phyloP scores from a whole-genome alignment of 2,329 filamentous ascomycete species.

The Conoideocrella luteorostrata region DNA sequence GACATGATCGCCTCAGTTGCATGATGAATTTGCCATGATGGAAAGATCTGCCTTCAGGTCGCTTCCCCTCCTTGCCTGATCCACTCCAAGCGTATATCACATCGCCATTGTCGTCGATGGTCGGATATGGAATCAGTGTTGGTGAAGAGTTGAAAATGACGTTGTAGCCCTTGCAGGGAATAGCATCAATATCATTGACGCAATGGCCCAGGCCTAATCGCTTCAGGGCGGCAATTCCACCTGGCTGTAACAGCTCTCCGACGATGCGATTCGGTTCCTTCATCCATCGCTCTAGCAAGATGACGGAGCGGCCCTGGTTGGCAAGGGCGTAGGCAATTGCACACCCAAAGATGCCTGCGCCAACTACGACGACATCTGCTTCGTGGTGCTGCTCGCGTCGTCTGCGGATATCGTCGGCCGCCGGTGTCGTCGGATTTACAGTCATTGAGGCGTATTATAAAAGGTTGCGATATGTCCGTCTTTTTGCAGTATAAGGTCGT shows the following conservation, averaged over 20 bases:
- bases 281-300: constrained; percentile 81
- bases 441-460: no score
- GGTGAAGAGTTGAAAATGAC: constrained; percentile 73
- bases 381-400: constrained; percentile 52
- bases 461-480: no score
- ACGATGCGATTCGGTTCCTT: constrained; percentile 94
- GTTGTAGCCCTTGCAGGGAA: constrained; percentile 79
- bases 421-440: no score
- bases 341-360: constrained; percentile 85
- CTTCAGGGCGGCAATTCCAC: constrained; percentile 74
- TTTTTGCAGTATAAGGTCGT: no score
- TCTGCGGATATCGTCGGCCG: constrained; percentile 33
- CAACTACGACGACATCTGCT: constrained; percentile 83
- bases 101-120: constrained; percentile 42
- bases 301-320: constrained; percentile 82
- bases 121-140: constrained; percentile 74
- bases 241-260: constrained; percentile 89
- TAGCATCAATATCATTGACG: constrained; percentile 81
- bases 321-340: constrained; percentile 78
- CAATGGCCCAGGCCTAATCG: constrained; percentile 76
- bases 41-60: constrained; percentile 68
- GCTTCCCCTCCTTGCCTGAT: constrained; percentile 29
- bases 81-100: constrained; percentile 31
- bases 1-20: constrained; percentile 69
- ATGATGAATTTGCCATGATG: constrained; percentile 93